Evolutionary conservation across 2,329 filamentous ascomycete genomes (phyloP), one percentile per base, ranked within the genome.

Genomic region (Aureobasidium uvarum): DNA sequence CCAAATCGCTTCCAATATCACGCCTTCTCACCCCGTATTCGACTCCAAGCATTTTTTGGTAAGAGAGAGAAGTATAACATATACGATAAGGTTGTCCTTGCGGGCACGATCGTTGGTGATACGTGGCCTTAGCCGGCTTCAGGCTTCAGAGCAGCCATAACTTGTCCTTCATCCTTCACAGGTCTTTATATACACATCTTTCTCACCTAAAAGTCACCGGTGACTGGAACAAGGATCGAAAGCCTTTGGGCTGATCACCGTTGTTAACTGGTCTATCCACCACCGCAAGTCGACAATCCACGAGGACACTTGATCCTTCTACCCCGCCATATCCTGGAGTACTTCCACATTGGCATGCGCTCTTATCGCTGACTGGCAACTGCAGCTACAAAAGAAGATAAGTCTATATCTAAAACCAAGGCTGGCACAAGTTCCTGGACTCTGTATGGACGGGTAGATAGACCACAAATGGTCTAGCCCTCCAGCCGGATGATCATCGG

Each of bases 51-150:
- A n/a, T n/a, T n/a, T n/a, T n/a, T n/a, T n/a, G n/a, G n/a, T n/a
- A n/a, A n/a, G n/a, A n/a, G n/a, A n/a, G n/a, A n/a, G n/a, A n/a
- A n/a, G n/a, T n/a, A n/a, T n/a, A n/a, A n/a, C n/a, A n/a, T n/a
- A n/a, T n/a, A n/a, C n/a, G n/a, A n/a, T n/a, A n/a, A n/a, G n/a
- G n/a, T n/a, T n/a, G n/a, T n/a, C n/a, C n/a, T n/a, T n/a, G n/a
- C n/a, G n/a, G n/a, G n/a, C n/a, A n/a, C n/a, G n/a, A n/a, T n/a
- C n/a, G n/a, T n/a, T n/a, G 4, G 20, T 13, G 36, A 39, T 20
- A 55, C 51, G 51, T 55, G 51, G 51, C 36, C 33, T 55, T 41
- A 18, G 25, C 33, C 39, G 51, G 51, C 51, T 54, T 11, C 33
- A 25, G 36, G 31, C 50, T 36, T 25, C 20, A 39, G n/a, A 55